Conservation (phyloP, 1,284 basidiomycete species). For the Cutaneotrichosporon mucoides region DNA sequence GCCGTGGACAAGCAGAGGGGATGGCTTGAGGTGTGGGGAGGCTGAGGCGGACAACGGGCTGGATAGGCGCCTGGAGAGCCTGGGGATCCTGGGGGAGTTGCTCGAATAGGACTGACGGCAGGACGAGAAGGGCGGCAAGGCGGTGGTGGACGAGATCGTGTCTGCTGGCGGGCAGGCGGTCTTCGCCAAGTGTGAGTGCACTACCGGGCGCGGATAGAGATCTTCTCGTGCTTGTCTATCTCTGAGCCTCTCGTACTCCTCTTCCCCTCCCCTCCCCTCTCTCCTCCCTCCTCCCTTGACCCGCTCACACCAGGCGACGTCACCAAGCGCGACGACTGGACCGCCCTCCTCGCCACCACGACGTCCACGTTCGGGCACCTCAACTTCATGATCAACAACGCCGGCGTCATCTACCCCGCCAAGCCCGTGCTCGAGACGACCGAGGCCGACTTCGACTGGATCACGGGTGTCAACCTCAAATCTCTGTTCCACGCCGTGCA, state of each 20-base stretch:
- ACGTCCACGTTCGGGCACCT: constrained; percentile 14
- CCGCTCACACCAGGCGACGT: constrained; percentile 10
- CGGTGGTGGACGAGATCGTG: constrained; percentile 10
- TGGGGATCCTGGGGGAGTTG: too few relatives aligned
- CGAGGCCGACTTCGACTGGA: constrained; percentile 17
- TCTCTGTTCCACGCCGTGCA: constrained; percentile 19
- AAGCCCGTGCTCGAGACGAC: constrained; percentile 21
- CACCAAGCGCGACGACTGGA: constrained; percentile 13
- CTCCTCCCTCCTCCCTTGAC: too few relatives aligned
- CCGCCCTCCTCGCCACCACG: constrained; percentile 6
- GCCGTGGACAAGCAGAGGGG: too few relatives aligned
- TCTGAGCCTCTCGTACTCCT: too few relatives aligned
- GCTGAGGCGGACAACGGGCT: too few relatives aligned
- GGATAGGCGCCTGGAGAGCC: too few relatives aligned
- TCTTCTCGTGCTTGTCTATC: too few relatives aligned
- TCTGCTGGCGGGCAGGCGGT: constrained; percentile 9
- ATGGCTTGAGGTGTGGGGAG: too few relatives aligned
- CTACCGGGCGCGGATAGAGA: too few relatives aligned
- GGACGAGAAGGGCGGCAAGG: constrained; percentile 15
- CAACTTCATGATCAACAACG: constrained; percentile 23
- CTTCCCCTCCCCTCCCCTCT: too few relatives aligned
- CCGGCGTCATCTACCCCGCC: constrained; percentile 21
- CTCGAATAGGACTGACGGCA: background rate
- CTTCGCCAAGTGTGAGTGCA: constrained; percentile 6
- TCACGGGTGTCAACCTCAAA: constrained; percentile 20